phyloP scores from a whole-genome alignment of 495 filamentous ascomycete genomes.

The Penicillium odoratum region DNA sequence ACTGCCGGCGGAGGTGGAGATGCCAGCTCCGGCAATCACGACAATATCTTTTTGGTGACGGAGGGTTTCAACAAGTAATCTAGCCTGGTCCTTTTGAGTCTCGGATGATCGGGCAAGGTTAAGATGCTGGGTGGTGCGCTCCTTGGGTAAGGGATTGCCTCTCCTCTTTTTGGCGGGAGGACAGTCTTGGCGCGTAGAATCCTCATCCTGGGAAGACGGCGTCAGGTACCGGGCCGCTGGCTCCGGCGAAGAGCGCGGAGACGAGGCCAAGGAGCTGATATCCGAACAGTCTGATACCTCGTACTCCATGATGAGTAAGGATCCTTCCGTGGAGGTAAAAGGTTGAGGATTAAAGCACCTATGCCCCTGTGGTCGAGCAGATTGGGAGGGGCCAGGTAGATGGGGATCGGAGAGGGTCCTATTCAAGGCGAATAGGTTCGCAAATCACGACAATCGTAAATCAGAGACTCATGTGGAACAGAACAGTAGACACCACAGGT shows the following conservation, averaged over 20 bases:
- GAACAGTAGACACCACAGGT: neutral
- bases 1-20: constrained; percentile 96
- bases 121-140: constrained; percentile 74
- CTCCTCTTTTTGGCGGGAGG: constrained; percentile 73
- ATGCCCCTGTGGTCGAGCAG: neutral
- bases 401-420: neutral
- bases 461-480: neutral
- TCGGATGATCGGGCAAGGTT: constrained; percentile 56
- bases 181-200: constrained; percentile 54
- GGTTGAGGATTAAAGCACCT: neutral
- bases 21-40: constrained; percentile 93
- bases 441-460: neutral
- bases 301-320: constrained; percentile 32
- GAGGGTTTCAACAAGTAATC: constrained; percentile 70
- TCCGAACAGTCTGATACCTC: constrained; percentile 51
- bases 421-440: neutral
- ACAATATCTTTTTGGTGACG: constrained; percentile 93
- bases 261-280: constrained; percentile 55
- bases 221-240: constrained; percentile 54
- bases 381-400: constrained; percentile 1
- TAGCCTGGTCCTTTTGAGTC: constrained; percentile 59
- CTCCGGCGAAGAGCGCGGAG: constrained; percentile 58
- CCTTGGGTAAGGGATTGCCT: constrained; percentile 64
- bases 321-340: constrained; percentile 8
- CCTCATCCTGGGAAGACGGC: constrained; percentile 58